A percentile compares a stretch with the other conserved stretches of the same genome.
phyloP scores from a whole-genome alignment of 2,329 filamentous ascomycete genomes.

The Pyricularia grisea region DNA sequence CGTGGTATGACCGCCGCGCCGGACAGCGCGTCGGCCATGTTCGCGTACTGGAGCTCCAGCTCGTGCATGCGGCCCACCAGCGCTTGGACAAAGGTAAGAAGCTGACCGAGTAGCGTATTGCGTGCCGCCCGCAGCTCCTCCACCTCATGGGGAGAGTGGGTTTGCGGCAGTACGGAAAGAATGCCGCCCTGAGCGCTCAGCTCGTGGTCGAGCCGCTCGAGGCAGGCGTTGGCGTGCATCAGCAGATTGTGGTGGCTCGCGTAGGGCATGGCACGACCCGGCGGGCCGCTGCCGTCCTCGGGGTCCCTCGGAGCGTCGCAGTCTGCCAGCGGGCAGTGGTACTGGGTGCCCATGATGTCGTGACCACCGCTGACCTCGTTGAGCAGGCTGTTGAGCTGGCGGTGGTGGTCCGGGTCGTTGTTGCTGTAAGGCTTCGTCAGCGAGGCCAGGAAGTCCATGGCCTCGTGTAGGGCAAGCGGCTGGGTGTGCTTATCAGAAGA shows the following conservation, averaged over 20 bases:
- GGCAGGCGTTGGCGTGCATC: slow-evolving; percentile 48
- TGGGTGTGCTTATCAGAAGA: neutral
- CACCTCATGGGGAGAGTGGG: slow-evolving; percentile 21
- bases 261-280: slow-evolving; percentile 24
- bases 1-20: slow-evolving; percentile 39
- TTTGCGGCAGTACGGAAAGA: slow-evolving; percentile 41
- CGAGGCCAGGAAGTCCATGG: slow-evolving; percentile 42
- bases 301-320: slow-evolving; percentile 8
- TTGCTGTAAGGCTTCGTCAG: slow-evolving; percentile 38
- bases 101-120: slow-evolving; percentile 46
- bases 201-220: slow-evolving; percentile 52
- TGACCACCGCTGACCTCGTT: slow-evolving; percentile 34
- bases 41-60: slow-evolving; percentile 43
- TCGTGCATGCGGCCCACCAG: slow-evolving; percentile 46
- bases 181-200: slow-evolving; percentile 45
- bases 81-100: slow-evolving; percentile 43
- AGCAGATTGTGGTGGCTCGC: slow-evolving; percentile 39
- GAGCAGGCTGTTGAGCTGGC: slow-evolving; percentile 33
- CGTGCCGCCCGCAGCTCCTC: slow-evolving; percentile 28
- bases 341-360: slow-evolving; percentile 29
- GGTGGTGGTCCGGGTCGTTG: slow-evolving; percentile 34
- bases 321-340: slow-evolving; percentile 35
- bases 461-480: neutral
- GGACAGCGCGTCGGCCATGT: slow-evolving; percentile 37
- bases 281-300: slow-evolving; percentile 11